Base-by-base conservation (phyloP, 495 filamentous ascomycete genomes). In the Aspergillus cristatus region DNA sequence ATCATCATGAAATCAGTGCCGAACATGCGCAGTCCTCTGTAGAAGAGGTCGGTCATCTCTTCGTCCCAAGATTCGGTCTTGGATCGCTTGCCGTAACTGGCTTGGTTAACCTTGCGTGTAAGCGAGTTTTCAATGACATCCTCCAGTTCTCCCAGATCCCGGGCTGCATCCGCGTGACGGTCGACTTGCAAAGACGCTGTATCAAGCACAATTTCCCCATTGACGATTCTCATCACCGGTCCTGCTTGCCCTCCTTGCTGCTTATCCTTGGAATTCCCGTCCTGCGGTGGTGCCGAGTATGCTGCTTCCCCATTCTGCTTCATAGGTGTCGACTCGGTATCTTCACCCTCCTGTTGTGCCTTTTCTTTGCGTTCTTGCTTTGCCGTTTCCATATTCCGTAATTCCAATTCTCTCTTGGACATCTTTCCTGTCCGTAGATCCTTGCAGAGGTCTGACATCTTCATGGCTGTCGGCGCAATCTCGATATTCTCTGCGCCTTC, bases 1-100 rank as follows among this genome's bases (percentile, higher is more conserved):
- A 98, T 93, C 47, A 86, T 83, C 58, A 79, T 75, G 54, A 97
- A 97, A 54, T 97, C 88, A 0, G 88, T 95, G 18, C 91, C 93
- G 53, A 93, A 95, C 73, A 84, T 86, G 18, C 74, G 65, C 2
- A 98, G 66, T 0, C 81, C 82, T 14, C 82, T 70, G 54, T 94
- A 97, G 61, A 97, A 97, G 18, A 78, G 61, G 20, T 90, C 84
- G 2, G 85, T 94, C 33, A 78, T 67, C 7, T 79, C 78, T 15
- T 78, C 74, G 34, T 77, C 75, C 91, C 91, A 98, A 2, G 74
- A 69, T 38, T 84, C 73, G 10, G 76, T 72, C 50, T 82, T 79
- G 35, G 80, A 72, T 3, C 72, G 74, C 41, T 84, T 86, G 24
- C 84, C 68, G 51, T 75, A 89, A 10, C 81, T 84, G 10, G 71